phyloP scores from a whole-genome alignment of 805 yeast species.

The Saccharomycopsis sp. region DNA sequence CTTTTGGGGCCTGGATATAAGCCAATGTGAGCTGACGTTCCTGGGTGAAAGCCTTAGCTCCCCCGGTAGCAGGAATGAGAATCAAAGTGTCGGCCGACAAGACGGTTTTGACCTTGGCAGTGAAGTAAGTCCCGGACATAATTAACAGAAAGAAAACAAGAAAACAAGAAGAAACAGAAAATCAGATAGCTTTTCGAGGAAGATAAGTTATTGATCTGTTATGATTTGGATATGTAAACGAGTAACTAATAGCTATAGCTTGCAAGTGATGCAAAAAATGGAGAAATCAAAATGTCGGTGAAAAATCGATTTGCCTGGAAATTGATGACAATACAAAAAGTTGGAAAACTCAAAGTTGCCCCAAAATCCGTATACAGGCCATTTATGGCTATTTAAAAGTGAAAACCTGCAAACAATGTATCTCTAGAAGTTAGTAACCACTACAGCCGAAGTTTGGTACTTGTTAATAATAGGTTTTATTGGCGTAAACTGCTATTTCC shows the following conservation, averaged over 20 bases:
- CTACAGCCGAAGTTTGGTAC: too few species aligned
- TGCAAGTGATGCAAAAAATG: background rate
- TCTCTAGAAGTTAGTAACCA: too few species aligned
- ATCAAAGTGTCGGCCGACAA: slow-evolving; percentile 66
- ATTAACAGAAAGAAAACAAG: background rate
- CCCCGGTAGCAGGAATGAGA: slow-evolving; percentile 43
- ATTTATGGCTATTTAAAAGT: too few species aligned
- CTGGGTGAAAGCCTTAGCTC: slow-evolving; percentile 29
- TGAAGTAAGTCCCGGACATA: slow-evolving; percentile 19
- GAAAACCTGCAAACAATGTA: too few species aligned
- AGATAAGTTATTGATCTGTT: background rate
- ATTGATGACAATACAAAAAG: too few species aligned
- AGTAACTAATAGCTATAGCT: background rate
- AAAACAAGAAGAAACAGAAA: background rate
- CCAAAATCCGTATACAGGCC: too few species aligned
- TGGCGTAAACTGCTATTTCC: too few species aligned
- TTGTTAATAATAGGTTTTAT: too few species aligned
- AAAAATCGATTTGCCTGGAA: background rate
- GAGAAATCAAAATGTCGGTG: background rate
- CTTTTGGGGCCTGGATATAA: slow-evolving; percentile 52
- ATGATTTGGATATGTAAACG: background rate
- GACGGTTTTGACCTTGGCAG: slow-evolving; percentile 65
- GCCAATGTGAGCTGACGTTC: slow-evolving; percentile 64
- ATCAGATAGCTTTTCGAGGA: background rate
- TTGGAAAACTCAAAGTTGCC: too few species aligned